Conservation (phyloP, 2,329 filamentous ascomycete genomes). For the Colletotrichum truncatum region DNA sequence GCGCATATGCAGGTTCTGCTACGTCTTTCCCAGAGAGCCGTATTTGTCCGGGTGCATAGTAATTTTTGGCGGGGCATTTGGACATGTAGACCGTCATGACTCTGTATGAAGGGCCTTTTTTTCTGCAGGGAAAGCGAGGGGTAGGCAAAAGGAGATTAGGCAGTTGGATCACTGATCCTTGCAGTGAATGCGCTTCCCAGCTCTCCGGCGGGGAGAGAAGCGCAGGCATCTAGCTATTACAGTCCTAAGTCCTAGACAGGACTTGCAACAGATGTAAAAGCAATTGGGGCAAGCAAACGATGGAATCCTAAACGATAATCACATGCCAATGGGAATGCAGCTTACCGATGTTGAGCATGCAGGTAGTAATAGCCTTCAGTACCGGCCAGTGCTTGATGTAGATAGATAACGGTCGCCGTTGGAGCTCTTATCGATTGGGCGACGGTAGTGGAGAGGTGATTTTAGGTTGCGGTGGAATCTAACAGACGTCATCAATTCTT, state of each 20-base stretch:
- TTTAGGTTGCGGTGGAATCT: not conserved
- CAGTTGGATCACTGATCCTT: conserved; percentile 25
- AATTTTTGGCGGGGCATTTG: not conserved
- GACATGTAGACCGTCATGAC: conserved; percentile 27
- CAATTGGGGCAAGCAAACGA: not conserved
- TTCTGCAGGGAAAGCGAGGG: conserved; percentile 14
- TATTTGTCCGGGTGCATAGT: conserved; percentile 12
- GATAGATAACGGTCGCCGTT: not conserved
- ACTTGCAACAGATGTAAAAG: not conserved
- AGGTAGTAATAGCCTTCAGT: not conserved
- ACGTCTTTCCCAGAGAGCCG: not conserved
- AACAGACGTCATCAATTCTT: conserved; percentile 19
- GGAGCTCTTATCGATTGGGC: conserved; percentile 28
- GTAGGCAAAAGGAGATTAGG: not conserved
- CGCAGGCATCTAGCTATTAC: too few relatives aligned
- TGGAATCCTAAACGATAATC: not conserved
- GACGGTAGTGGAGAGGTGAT: not conserved
- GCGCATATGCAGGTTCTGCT: conserved; percentile 8
- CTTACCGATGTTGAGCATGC: conserved; percentile 14
- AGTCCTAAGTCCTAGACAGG: not conserved
- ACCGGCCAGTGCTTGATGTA: too few relatives aligned
- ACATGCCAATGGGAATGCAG: conserved; percentile 17
- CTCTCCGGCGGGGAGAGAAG: too few relatives aligned
- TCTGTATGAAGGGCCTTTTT: conserved; percentile 10
- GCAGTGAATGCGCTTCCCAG: not conserved